Evolutionary conservation across 257 asterid genomes (phyloP), one percentile per base, ranked within the genome.

Genomic region (Thymus mandschuricus): DNA sequence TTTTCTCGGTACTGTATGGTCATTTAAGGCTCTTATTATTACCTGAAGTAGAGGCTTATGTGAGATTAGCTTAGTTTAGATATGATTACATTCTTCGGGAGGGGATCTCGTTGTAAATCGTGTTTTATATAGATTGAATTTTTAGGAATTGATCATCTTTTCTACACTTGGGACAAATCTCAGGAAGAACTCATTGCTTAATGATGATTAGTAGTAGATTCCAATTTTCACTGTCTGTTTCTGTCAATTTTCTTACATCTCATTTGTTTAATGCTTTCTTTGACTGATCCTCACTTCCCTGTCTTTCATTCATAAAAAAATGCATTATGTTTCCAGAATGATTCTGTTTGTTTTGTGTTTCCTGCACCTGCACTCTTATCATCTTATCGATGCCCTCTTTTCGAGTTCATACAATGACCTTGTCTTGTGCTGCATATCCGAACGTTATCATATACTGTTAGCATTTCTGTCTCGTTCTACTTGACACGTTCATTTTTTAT

Each of bases 81-180:
- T 34, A 51, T 54, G 11, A n/a, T 27, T 71, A 71, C 80, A 75
- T 43, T 72, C 55, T 78, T 66, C 44, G 70, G 60, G 64, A 69
- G 59, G 75, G 61, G 35, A 67, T 59, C 55, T 44, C 54, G 63
- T 60, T 71, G 64, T 57, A 64, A 60, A 7, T 57, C 60, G 50
- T 48, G 70, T 30, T 59, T 21, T 33, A 5, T 66, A 72, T 34
- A 11, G 34, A 61, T 38, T 8, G 15, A 1, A 38, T 15, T 61
- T 13, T 38, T 38, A 1, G 2, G 21, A 41, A 27, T 1, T 6
- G 27, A 29, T 11, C 57, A 46, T 46, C 30, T 29, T 64, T 30
- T 30, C 13, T 30, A 29, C 11, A 1, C 28, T 74, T 67, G 57
- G 64, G 72, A 45, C 72, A 65, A 69, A 10, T 54, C 41, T 76